Base-by-base conservation (phyloP, 202 grass and related monocot species). In the Musa balbisiana region DNA sequence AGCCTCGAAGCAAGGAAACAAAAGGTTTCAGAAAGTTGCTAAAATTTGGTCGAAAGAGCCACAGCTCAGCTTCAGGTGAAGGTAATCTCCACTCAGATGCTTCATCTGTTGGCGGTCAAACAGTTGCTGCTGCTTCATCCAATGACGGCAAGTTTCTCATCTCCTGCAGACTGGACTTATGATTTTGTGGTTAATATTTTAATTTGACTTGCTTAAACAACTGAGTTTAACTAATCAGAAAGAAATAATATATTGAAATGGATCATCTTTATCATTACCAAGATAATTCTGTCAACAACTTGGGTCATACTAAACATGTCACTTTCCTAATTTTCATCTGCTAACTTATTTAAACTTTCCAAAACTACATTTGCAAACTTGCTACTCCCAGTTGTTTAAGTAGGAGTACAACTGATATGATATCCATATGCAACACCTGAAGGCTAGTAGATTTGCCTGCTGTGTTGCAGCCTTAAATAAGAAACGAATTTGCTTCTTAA, bases 21-120 rank as follows among this genome's bases (percentile, higher is more conserved):
- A 97, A 89, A 82, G 94, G 95, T 2, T 89, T 98, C 53, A 90
- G 87, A 62, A 98, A 98, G 77, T 79, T 98, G 69, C 52, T 94
- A 77, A 98, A 94, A 71, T 94, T 98, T 75, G 95, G 91, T 65
- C 91, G 87, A 78, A 98, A 94, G 86, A 85, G 67, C 76, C 86
- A 92, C 25, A 33, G 53, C 52, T 87, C 90, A 62, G 43, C 78
- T 73, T 79, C 69, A 69, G 82, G 72, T 0, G 87, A 87, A 73
- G 83, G 73, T 23, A 78, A 88, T 49, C 59, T 62, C 21, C 83
- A 87, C 51, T 85, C 85, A 0, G 87, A 88, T 71, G 80, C 64
- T 4, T 86, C 85, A 20, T 90, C 91, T 23, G 64, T 94, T 65
- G 91, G 88, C 24, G 87, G 90, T 70, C 73, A 76, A 69, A 26